Evolutionary conservation across 23 red algal species (phyloP).

Genomic region (Gracilaria domingensis): DNA sequence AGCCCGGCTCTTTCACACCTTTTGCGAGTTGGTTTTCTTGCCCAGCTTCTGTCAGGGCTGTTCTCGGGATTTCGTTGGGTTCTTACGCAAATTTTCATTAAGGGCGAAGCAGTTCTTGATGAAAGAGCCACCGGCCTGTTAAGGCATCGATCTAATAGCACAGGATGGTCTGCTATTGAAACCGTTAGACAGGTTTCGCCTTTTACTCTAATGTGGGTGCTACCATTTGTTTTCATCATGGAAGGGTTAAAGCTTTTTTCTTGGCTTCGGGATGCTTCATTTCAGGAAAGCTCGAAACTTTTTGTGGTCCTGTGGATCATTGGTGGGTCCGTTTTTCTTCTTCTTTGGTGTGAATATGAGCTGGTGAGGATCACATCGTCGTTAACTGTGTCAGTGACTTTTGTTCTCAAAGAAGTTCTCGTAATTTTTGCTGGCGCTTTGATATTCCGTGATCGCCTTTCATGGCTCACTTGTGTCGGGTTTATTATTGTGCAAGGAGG

Average conservation of each 20-base stretch:
- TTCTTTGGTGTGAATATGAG: constrained; percentile 89
- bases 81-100: constrained; percentile 71
- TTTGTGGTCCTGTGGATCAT: constrained; percentile 57
- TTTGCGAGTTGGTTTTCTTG: constrained; percentile 57
- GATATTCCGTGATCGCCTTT: constrained; percentile 82
- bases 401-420: constrained; percentile 91
- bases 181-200: constrained; percentile 65
- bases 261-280: constrained; percentile 21
- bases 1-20: constrained; percentile 11
- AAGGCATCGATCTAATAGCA: constrained; percentile 24
- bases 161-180: constrained; percentile 36
- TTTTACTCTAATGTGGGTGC: constrained; percentile 68
- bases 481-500: constrained; percentile 79
- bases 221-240: constrained; percentile 68
- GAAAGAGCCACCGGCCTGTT: neutral
- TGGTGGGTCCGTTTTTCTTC: constrained; percentile 71
- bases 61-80: constrained; percentile 92
- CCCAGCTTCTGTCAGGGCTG: constrained; percentile 70
- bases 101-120: constrained; percentile 9
- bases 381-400: constrained; percentile 79
- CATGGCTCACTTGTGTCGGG: constrained; percentile 39
- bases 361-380: constrained; percentile 87
- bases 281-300: constrained; percentile 7
- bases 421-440: constrained; percentile 75
- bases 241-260: constrained; percentile 57